A percentile compares a stretch with the other conserved stretches of the same genome.
Conservation (phyloP, 805 yeast species). For the Wickerhamiella bombiphila region DNA sequence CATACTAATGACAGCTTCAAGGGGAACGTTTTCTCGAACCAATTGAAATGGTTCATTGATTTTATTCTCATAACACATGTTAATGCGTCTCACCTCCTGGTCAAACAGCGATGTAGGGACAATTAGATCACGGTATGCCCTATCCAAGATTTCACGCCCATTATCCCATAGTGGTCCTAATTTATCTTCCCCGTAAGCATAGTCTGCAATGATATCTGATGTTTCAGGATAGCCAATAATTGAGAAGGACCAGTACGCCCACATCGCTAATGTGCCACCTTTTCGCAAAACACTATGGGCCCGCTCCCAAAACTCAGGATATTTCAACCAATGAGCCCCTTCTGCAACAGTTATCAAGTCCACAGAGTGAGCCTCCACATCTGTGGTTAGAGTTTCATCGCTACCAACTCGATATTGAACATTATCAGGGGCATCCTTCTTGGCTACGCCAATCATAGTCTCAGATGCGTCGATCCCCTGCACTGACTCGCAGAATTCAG, state of each 20-base stretch:
- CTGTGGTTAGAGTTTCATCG: conserved; percentile 16
- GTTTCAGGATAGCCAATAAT: conserved; percentile 38
- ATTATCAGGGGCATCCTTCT: background rate
- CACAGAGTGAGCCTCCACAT: conserved; percentile 26
- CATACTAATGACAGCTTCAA: conserved; percentile 38
- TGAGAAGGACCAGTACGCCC: conserved; percentile 68
- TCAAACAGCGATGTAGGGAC: conserved; percentile 31
- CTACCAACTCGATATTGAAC: conserved; percentile 13
- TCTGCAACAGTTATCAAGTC: conserved; percentile 68
- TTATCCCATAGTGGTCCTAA: conserved; percentile 69
- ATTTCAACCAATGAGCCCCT: conserved; percentile 73
- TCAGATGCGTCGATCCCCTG: conserved; percentile 51
- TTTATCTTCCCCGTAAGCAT: conserved; percentile 33
- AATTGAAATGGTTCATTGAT: conserved; percentile 15
- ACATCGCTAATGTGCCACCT: conserved; percentile 56
- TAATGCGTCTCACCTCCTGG: conserved; percentile 25
- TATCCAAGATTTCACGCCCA: conserved; percentile 46
- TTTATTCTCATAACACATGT: conserved; percentile 18
- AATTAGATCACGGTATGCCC: conserved; percentile 31
- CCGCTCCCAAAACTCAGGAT: conserved; percentile 36
- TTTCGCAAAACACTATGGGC: conserved; percentile 37
- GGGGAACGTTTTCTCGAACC: conserved; percentile 18
- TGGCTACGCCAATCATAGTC: conserved; percentile 41
- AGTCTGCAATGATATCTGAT: conserved; percentile 36
- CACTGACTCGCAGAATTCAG: conserved; percentile 30